Conservation (phyloP, 306 rosid genomes). For the Trifolium subterraneum region DNA sequence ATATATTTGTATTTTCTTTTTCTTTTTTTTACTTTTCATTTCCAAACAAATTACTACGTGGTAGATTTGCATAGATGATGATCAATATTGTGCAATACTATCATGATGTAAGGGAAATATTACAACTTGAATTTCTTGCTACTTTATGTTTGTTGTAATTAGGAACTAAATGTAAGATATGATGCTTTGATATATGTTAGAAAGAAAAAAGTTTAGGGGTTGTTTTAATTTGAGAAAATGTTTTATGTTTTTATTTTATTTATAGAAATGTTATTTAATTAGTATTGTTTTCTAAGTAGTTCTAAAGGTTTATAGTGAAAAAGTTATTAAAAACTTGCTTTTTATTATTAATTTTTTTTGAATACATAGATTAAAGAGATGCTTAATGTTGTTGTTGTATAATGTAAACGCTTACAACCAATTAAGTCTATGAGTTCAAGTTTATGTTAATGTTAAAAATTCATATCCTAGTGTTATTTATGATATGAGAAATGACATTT, state of each 20-base stretch:
- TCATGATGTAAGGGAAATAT: conserved; percentile 37
- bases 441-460: too few species aligned
- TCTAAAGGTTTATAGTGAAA: not conserved
- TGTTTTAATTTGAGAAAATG: not conserved
- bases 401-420: too few species aligned
- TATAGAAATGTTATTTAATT: not conserved
- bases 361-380: too few species aligned
- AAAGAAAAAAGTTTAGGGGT: not conserved
- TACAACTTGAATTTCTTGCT: conserved; percentile 13
- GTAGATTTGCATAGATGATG: conserved; percentile 31
- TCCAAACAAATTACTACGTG: conserved; percentile 12
- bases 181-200: not conserved
- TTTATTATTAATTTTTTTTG: too few species aligned
- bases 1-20: not conserved
- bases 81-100: conserved; percentile 27
- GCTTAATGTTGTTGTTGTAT: too few species aligned
- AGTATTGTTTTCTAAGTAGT: not conserved
- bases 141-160: conserved; percentile 42
- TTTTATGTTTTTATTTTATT: not conserved
- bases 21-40: not conserved
- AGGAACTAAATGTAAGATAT: conserved; percentile 32
- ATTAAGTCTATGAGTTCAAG: too few species aligned
- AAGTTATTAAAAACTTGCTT: not conserved
- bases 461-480: too few species aligned
- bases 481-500: too few species aligned